Base-by-base conservation (phyloP, 2,329 filamentous ascomycete genomes). In the Colletotrichum trifolii region DNA sequence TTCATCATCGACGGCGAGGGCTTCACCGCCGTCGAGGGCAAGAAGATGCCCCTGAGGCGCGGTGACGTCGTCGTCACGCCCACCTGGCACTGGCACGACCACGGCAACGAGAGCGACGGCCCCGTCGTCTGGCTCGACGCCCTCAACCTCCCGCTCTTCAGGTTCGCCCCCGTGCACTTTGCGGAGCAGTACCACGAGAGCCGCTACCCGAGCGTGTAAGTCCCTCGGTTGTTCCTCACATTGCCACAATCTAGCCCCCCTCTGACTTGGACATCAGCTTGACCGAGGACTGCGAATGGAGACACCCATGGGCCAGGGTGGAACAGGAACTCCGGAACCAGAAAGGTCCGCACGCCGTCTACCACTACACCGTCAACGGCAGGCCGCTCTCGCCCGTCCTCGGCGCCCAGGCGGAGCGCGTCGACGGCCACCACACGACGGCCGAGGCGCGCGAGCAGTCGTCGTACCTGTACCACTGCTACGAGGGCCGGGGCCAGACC, bases 121-220 rank as follows among this genome's bases (percentile, higher is more conserved):
- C 83, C 84, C 0, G 82, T 87, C 71, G 82, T 88, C 35, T 88
- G 86, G 86, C 75, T 88, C 1, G 86, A 88, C 69, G 83, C 81
- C 4, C 71, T 88, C 1, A 83, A 88, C 72, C 71, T 88, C 2
- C 85, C 85, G 0, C 73, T 79, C 3, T 87, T 85, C 69, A 74
- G 76, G 1, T 81, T 82, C 65, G 80, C 82, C 3, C 83, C 82
- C 0, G 82, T 85, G 1, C 81, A 87, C 68, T 87, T 87, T 67
- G 83, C 84, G 2, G 78, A 87, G 72, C 79, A 83, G 54, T 87
- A 81, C 56, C 67, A 75, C 5, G 70, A 82, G 33, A 71, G 76
- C 0, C 72, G 84, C 13, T 86, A 87, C 62, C 84, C 85, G 0
- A 83, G 82, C 54, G 73, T 77, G 69, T 77, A 64, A 69, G 74